These are phyloP conservation scores for Russula olivacea DNA, from an alignment of 768 basidiomycete genomes.

Conservation along the genomic window DNA sequence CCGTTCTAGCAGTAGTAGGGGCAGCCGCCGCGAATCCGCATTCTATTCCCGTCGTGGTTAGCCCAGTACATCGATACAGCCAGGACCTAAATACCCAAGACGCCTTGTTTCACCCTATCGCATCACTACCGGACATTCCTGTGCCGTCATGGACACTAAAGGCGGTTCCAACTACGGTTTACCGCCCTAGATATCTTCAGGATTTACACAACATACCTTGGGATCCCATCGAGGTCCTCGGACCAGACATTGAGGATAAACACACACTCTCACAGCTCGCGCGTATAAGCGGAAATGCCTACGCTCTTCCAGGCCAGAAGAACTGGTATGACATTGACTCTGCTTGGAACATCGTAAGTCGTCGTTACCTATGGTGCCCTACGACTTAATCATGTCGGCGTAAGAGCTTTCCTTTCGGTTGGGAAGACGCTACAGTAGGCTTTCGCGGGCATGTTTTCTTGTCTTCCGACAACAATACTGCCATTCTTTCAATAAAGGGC, in stretches of 20 bases:
- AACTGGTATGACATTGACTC: slow-evolving; percentile 81
- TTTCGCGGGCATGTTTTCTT: slow-evolving; percentile 89
- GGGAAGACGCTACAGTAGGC: slow-evolving; percentile 62
- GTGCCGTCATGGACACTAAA: slow-evolving; percentile 33
- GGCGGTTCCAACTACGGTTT: slow-evolving; percentile 51
- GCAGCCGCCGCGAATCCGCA: slow-evolving; percentile 1
- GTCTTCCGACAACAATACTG: slow-evolving; percentile 69
- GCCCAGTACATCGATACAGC: slow-evolving; percentile 6
- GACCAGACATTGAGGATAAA: slow-evolving; percentile 72
- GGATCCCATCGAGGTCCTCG: slow-evolving; percentile 59
- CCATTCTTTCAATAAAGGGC: slow-evolving; percentile 85
- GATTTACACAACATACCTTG: slow-evolving; percentile 53
- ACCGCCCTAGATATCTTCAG: slow-evolving; percentile 50
- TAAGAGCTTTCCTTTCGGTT: slow-evolving; percentile 77
- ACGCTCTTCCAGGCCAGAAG: slow-evolving; percentile 59
- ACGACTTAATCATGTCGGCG: not conserved
- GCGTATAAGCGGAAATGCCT: slow-evolving; percentile 86
- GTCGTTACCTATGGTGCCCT: not conserved
- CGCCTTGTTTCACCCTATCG: slow-evolving; percentile 1
- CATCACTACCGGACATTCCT: not conserved
- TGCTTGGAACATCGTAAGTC: slow-evolving; percentile 55
- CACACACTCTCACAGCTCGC: slow-evolving; percentile 80
- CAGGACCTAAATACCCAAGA: not conserved
- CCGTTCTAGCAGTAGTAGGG: not conserved
- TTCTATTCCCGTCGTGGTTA: slow-evolving; percentile 4